Base-by-base conservation (phyloP, 2,329 filamentous ascomycete genomes). In the Bisporella sp. region DNA sequence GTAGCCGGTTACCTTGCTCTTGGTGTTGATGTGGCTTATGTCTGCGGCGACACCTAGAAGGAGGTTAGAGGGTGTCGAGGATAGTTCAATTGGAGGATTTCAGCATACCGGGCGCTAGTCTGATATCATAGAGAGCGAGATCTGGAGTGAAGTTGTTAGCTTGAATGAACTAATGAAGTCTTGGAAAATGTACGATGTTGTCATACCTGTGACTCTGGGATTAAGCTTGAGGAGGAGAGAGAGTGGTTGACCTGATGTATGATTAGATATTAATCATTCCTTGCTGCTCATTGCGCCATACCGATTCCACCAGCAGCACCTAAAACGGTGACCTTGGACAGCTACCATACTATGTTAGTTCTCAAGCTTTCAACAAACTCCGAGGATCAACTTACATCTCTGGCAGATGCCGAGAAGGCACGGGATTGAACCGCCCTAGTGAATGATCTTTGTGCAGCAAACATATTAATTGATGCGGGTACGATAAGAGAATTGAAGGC, bases 211-310 rank as follows among this genome's bases (percentile, higher is more conserved):
- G 46, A 59, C 92, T 68, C 88, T 82, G 64, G 91, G 89, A 85
- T 96, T 97, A 71, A 96, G 85, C 89, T 99, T 99, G 73, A 99
- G 82, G 69, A 99, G 85, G 62, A 99, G 87, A 53, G 93, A 99
- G 67, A 99, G 79, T 68, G 93, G 93, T 73, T 99, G 45, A 11
- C 35, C 35, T 37, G 35, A 37, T 37, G 8, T 37, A n/a, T 8
- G 8, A 37, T 37, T 37, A 37, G 35, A 37, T 37, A 37, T 37
- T 37, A 8, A n/a, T 37, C 35, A 8, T 37, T 37, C 35, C 35
- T 2, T 37, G 8, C 35, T 8, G 21, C 21, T 37, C 35, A 9
- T 8, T n/a, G n/a, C 2, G 8, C 35, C 35, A 37, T 37, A 45
- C 93, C 93, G 77, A 99, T 99, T 74, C 93, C 93, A 77, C 93